phyloP scores from a whole-genome alignment of 306 rosid genomes.

The Corylus americana region DNA sequence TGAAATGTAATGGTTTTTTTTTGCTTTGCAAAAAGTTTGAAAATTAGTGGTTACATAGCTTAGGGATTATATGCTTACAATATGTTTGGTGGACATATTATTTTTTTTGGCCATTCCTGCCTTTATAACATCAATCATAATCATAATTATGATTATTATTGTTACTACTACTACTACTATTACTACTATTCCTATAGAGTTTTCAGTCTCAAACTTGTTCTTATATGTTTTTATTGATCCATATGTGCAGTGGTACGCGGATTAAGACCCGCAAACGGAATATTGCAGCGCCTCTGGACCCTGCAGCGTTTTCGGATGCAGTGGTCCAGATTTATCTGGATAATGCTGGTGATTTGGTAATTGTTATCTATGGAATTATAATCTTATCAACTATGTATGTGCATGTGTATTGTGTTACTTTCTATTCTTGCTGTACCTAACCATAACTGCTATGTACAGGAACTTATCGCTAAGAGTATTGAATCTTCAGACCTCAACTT shows the following conservation, averaged over 20 bases:
- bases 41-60: neutral
- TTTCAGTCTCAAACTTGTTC: neutral
- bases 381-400: neutral
- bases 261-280: slow-evolving; percentile 99
- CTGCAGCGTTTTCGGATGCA: slow-evolving; percentile 99
- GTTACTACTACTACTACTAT: neutral
- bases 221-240: slow-evolving; percentile 12
- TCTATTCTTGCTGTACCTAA: slow-evolving; percentile 18
- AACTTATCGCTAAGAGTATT: slow-evolving; percentile 82
- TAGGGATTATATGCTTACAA: neutral
- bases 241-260: slow-evolving; percentile 93
- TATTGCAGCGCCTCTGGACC: slow-evolving; percentile 99
- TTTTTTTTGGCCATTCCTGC: neutral
- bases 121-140: neutral
- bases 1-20: neutral
- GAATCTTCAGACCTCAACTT: slow-evolving; percentile 93
- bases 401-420: neutral
- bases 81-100: neutral
- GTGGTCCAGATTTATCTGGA: slow-evolving; percentile 99
- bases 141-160: neutral
- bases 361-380: slow-evolving; percentile 19
- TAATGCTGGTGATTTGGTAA: slow-evolving; percentile 99
- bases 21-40: neutral
- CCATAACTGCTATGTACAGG: slow-evolving; percentile 46
- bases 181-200: neutral